Conservation (phyloP, 257 asterid species). For the Scutellaria galericulata region DNA sequence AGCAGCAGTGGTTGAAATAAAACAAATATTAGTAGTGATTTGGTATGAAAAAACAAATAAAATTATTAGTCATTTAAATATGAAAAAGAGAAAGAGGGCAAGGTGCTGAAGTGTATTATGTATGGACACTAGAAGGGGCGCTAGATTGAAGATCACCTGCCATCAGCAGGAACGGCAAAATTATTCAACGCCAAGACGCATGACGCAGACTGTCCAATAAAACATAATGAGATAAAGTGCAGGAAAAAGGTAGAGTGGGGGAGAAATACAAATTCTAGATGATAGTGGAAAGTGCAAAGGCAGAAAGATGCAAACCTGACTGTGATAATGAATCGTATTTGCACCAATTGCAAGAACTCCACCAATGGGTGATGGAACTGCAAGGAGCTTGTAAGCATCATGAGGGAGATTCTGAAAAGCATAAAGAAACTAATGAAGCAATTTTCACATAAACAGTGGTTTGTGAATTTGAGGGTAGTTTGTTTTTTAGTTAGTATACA, state of each 20-base stretch:
- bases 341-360: constrained; percentile 96
- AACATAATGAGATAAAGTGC: constrained; percentile 37
- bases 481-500: not conserved
- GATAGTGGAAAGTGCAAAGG: constrained; percentile 25
- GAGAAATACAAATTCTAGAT: constrained; percentile 6
- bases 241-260: constrained; percentile 32
- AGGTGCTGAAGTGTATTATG: not conserved
- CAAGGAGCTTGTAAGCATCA: constrained; percentile 98
- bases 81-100: not conserved
- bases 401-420: constrained; percentile 85
- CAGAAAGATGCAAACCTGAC: constrained; percentile 70
- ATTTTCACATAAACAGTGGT: constrained; percentile 8
- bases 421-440: constrained; percentile 29
- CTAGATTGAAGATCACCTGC: constrained; percentile 56
- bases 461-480: constrained; percentile 17
- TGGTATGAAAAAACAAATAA: constrained; percentile 21
- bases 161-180: constrained; percentile 76
- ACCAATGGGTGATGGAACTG: constrained; percentile 98
- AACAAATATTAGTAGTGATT: not conserved
- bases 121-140: constrained; percentile 15
- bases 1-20: not conserved
- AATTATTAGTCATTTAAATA: constrained; percentile 27
- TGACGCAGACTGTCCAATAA: constrained; percentile 80
- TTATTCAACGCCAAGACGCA: constrained; percentile 82
- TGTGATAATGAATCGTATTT: constrained; percentile 91